Percentiles rank a stretch among this genome's conserved stretches.
These are phyloP conservation scores for Cornus suecica DNA, from an alignment of 148 eudicot genomes.

Conservation along the genomic window DNA sequence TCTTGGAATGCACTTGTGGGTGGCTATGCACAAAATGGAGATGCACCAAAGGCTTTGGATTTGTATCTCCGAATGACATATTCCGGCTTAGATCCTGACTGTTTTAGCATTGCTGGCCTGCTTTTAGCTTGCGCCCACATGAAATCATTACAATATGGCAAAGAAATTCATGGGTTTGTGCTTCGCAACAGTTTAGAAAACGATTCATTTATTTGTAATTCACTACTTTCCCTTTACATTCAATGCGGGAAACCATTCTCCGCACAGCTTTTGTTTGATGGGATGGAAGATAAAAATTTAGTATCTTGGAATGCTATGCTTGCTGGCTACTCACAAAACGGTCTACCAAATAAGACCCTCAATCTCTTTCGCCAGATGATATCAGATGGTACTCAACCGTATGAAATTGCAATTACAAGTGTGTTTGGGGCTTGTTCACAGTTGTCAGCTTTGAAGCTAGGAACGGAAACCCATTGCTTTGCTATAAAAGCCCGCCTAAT, in stretches of 20 bases:
- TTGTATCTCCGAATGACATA: conserved; percentile 40
- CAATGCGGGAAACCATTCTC: conserved; percentile 30
- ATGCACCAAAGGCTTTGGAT: conserved; percentile 40
- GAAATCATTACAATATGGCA: conserved; percentile 34
- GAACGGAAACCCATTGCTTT: conserved; percentile 59
- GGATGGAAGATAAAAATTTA: conserved; percentile 28
- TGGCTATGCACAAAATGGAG: conserved; percentile 55
- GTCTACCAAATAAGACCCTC: conserved; percentile 42
- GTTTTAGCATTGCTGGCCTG: conserved; percentile 44
- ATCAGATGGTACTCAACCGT: conserved; percentile 25
- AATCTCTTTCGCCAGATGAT: conserved; percentile 39
- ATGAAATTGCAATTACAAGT: conserved; percentile 43
- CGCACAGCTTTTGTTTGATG: conserved; percentile 45
- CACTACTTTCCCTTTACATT: conserved; percentile 55
- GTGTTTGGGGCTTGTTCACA: conserved; percentile 54
- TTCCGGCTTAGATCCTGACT: conserved; percentile 41
- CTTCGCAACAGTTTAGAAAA: conserved; percentile 43
- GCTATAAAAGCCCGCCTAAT: conserved; percentile 40
- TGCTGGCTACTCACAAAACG: conserved; percentile 49
- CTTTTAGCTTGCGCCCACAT: conserved; percentile 48
- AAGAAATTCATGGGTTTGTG: conserved; percentile 57
- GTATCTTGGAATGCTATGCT: conserved; percentile 73
- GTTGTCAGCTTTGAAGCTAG: conserved; percentile 49
- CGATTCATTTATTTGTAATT: conserved; percentile 41
- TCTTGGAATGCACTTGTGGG: conserved; percentile 66